phyloP scores from a whole-genome alignment of 352 stramenopile genomes.

The Phytopythium aichiense region DNA sequence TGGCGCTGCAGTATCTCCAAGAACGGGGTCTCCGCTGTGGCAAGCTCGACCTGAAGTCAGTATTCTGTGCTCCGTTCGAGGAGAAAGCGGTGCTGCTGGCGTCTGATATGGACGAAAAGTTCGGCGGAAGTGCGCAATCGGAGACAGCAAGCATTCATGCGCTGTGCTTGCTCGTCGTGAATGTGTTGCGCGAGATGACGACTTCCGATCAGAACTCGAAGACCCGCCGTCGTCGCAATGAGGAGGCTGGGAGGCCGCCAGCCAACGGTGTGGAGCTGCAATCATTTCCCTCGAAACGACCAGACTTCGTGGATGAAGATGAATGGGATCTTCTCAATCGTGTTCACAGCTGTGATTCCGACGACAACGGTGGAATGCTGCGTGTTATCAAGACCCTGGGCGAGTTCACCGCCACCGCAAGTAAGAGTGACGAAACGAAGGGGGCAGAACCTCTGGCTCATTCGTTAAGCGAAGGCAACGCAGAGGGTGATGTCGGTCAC shows the following conservation, averaged over 20 bases:
- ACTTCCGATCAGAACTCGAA: neutral
- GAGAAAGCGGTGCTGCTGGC: constrained; percentile 5
- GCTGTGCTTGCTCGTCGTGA: neutral
- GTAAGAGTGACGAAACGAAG: neutral
- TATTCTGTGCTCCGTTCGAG: neutral
- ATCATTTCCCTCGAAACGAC: neutral
- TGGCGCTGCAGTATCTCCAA: neutral
- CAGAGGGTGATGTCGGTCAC: neutral
- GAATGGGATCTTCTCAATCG: neutral
- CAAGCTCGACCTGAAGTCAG: neutral
- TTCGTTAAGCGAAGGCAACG: neutral
- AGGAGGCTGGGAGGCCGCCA: neutral
- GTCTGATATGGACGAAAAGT: neutral
- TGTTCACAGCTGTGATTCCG: neutral
- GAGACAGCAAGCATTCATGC: neutral
- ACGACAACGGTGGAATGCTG: neutral
- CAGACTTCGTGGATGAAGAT: neutral
- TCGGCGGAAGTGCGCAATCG: neutral
- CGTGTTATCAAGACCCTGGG: neutral
- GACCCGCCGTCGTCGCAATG: neutral
- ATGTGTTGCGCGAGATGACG: neutral
- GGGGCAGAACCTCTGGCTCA: no score
- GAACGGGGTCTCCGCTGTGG: neutral
- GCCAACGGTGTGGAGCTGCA: neutral
- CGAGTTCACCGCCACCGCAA: neutral